phyloP scores from a whole-genome alignment of 2,329 filamentous ascomycete genomes.

The Thelonectria rubi region DNA sequence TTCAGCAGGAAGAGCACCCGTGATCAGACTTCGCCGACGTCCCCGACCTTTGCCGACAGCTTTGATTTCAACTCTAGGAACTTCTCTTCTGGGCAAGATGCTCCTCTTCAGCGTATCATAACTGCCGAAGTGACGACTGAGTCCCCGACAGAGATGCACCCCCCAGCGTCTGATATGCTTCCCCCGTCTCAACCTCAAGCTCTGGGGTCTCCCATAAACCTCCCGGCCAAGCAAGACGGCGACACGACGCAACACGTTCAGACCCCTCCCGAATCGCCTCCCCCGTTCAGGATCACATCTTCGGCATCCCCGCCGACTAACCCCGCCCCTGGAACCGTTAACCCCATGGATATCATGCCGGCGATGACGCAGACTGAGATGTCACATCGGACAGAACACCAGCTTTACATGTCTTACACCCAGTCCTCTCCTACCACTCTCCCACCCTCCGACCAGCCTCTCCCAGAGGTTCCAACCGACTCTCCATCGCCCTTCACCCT shows the following conservation, averaged over 20 bases:
- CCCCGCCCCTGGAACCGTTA: slow-evolving; percentile 58
- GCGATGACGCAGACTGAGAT: slow-evolving; percentile 50
- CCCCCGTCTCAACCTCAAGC: slow-evolving; percentile 28
- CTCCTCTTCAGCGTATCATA: slow-evolving; percentile 36
- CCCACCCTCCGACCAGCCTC: slow-evolving; percentile 24
- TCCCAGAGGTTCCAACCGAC: slow-evolving; percentile 32
- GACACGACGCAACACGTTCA: slow-evolving; percentile 30
- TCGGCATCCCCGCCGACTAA: slow-evolving; percentile 45
- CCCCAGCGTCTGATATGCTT: slow-evolving; percentile 27
- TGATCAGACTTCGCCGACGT: slow-evolving; percentile 44
- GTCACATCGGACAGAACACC: slow-evolving; percentile 50
- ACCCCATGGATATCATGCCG: slow-evolving; percentile 64
- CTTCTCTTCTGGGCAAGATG: slow-evolving; percentile 26
- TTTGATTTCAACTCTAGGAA: slow-evolving; percentile 24
- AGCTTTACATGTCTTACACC: slow-evolving; percentile 44
- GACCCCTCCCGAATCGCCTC: slow-evolving; percentile 42
- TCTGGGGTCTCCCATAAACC: slow-evolving; percentile 37
- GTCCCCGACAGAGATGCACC: slow-evolving; percentile 45
- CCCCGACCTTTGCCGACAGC: slow-evolving; percentile 29
- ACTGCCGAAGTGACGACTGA: slow-evolving; percentile 40
- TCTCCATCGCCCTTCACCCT: slow-evolving; percentile 42
- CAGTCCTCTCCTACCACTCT: slow-evolving; percentile 36
- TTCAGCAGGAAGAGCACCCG: slow-evolving; percentile 48
- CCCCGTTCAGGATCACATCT: slow-evolving; percentile 36
- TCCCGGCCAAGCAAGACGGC: slow-evolving; percentile 22